These are phyloP conservation scores for Backusella westeae DNA, from an alignment of 192 early-diverging fungal genomes.

Conservation along the genomic window DNA sequence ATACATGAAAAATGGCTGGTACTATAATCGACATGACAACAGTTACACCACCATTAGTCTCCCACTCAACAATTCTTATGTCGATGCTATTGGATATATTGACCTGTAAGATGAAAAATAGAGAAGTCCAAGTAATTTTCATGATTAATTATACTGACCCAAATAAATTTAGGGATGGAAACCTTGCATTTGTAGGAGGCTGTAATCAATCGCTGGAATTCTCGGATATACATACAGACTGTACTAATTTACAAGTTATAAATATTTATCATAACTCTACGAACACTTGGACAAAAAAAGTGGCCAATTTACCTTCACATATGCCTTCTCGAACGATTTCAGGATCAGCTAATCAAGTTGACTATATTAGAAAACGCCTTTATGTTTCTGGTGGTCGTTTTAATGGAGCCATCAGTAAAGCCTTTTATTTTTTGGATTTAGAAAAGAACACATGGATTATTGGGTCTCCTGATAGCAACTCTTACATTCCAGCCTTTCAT, in stretches of 20 bases:
- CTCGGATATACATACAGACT: too few species aligned
- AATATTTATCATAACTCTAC: neutral
- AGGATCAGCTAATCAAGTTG: too few species aligned
- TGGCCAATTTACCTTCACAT: neutral
- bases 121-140: too few species aligned
- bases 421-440: neutral
- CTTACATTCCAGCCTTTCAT: too few species aligned
- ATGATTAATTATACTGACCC: too few species aligned
- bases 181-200: neutral
- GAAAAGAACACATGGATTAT: too few species aligned
- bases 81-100: neutral
- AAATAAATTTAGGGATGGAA: neutral
- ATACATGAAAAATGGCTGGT: too few species aligned
- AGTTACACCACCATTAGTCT: neutral
- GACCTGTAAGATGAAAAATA: neutral
- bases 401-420: too few species aligned
- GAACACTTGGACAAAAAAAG: neutral
- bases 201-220: neutral
- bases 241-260: neutral
- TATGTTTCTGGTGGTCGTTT: neutral
- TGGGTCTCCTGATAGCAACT: too few species aligned
- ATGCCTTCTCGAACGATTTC: neutral
- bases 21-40: neutral
- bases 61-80: neutral
- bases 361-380: neutral